Evolutionary conservation across 73 alveolate species (phyloP), one percentile per base, ranked within the genome.

Genomic region (Breviolum minutum): DNA sequence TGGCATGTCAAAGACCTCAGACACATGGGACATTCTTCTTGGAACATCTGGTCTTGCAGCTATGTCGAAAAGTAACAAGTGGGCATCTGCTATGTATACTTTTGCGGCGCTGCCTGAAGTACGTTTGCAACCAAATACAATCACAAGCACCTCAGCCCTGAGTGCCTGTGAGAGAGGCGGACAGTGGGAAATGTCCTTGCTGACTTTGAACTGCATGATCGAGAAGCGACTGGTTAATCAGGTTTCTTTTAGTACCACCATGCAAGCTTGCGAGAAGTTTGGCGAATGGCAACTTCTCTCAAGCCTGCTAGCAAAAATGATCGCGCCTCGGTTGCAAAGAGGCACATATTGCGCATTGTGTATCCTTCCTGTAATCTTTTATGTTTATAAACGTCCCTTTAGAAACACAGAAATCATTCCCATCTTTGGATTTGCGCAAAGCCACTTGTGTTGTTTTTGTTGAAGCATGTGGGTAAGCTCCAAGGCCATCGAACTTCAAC

Each of bases 131-230:
- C 92, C 92, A 83, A 83, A 83, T 26, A 61, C 92, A 24, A 83
- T 83, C 92, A 83, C 73, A 48, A 61, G 92, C 92, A 61, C 74
- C 24, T 4, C 92, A 61, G 92, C 92, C 74, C 27, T 83, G 74
- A 54, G 73, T 83, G 90, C 90, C 29, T 81, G 90, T 81, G 90
- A 81, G 73, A 83, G 92, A 61, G 60, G 92, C 74, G 16, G 63
- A 7, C 92, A 83, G 92, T 83, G 92, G 92, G 74, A 54, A 5
- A 54, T 83, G 76, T 13, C 92, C 92, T 11, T 54, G 60, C 24
- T 83, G 32, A 22, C 92, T 24, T 6, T 83, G 76, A 17, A 10
- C 73, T 70, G 61, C n/a, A 83, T 83, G 92, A 26, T 83, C 16
- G 92, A 61, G 60, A 24, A 20, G 60, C 92, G 92, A 24, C 74